A percentile compares a stretch with the other conserved stretches of the same genome.
Evolutionary conservation across 2,329 filamentous ascomycete species (phyloP).

Genomic region (Colletotrichum echinochloae): DNA sequence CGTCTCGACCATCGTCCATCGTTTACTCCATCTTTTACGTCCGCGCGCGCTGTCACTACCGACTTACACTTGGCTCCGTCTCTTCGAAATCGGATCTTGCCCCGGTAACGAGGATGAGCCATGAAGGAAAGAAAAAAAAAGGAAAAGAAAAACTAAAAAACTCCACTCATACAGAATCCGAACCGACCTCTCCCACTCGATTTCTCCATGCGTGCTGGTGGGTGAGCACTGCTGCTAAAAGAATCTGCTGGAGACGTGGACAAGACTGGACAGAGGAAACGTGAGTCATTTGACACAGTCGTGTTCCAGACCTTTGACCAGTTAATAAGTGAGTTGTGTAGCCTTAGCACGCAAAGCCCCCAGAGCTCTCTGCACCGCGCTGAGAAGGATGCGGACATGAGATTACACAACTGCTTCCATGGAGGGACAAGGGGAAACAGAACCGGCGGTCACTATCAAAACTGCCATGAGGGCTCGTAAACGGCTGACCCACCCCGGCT

Average conservation of each 20-base stretch:
- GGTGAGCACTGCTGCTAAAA: neutral
- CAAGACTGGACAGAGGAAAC: neutral
- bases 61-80: constrained; percentile 4
- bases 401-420: neutral
- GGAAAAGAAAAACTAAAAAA: neutral
- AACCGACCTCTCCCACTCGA: neutral
- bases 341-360: too few species aligned
- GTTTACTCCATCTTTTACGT: constrained; percentile 15
- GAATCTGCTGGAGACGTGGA: neutral
- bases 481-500: neutral
- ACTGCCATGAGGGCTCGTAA: constrained; percentile 34
- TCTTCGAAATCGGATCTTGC: neutral
- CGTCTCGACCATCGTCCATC: neutral
- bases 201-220: constrained; percentile 3
- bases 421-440: neutral
- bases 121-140: neutral
- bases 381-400: neutral
- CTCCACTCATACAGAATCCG: neutral
- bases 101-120: neutral
- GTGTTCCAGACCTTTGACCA: constrained; percentile 24
- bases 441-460: neutral
- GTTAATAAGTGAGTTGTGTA: too few species aligned
- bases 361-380: neutral
- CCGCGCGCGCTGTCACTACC: neutral
- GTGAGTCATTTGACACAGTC: constrained; percentile 31